Evolutionary conservation across 2,329 filamentous ascomycete genomes (phyloP).

Genomic region (Pestalotiopsis sp.): DNA sequence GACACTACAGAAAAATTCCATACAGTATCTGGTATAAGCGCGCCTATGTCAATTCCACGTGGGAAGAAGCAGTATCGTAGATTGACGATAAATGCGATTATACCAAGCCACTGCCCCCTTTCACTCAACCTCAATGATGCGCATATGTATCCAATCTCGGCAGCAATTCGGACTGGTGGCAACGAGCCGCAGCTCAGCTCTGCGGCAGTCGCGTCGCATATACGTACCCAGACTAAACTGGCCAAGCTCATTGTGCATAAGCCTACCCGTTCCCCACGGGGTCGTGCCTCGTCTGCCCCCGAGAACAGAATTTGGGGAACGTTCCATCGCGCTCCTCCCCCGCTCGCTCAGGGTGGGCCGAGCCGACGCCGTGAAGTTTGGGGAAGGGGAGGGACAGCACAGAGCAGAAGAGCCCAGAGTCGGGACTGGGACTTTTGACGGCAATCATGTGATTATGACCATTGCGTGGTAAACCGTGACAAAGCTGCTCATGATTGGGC

Average conservation of each 20-base stretch:
- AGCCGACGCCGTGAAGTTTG: not conserved
- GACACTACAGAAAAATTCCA: no score
- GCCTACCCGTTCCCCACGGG: not conserved
- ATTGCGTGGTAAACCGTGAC: not conserved
- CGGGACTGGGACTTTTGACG: not conserved
- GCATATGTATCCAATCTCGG: not conserved
- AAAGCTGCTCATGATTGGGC: not conserved
- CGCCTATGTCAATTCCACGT: not conserved
- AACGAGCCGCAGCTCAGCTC: not conserved
- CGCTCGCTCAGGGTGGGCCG: not conserved
- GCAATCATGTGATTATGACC: not conserved
- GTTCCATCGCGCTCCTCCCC: not conserved
- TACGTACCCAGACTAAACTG: not conserved
- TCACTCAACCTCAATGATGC: not conserved
- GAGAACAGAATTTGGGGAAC: not conserved
- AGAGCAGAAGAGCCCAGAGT: not conserved
- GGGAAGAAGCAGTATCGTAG: not conserved
- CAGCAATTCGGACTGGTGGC: not conserved
- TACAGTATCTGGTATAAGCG: no score
- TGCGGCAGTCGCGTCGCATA: not conserved
- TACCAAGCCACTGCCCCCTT: not conserved
- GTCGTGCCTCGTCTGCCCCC: not conserved
- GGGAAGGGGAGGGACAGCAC: not conserved
- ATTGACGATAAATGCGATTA: not conserved
- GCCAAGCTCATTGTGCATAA: not conserved